phyloP scores from a whole-genome alignment of 1,284 basidiomycete species.

The Vanrija pseudolonga region DNA sequence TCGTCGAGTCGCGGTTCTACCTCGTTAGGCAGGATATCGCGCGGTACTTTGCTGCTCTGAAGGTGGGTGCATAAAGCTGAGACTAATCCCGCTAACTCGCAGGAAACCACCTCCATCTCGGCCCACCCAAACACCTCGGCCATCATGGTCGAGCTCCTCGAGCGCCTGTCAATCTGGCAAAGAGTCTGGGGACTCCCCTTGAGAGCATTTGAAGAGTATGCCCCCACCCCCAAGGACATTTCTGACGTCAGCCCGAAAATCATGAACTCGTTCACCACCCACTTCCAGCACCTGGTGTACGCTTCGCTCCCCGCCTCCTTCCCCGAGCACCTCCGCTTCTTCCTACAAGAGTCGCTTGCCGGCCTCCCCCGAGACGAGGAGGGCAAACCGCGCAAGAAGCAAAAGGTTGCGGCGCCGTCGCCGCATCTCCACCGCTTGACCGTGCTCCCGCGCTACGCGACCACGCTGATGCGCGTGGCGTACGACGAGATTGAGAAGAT shows the following conservation, averaged over 20 bases:
- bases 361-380: constrained; percentile 12
- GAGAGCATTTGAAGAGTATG: constrained; percentile 38
- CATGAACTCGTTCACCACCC: constrained; percentile 26
- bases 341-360: constrained; percentile 33
- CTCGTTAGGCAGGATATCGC: constrained; percentile 36
- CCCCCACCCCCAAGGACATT: neutral
- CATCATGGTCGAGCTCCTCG: constrained; percentile 36
- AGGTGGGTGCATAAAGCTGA: constrained; percentile 17
- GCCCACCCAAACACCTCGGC: neutral
- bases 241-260: constrained; percentile 20
- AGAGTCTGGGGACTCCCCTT: constrained; percentile 42
- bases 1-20: constrained; percentile 31
- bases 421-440: constrained; percentile 65
- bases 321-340: constrained; percentile 32
- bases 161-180: constrained; percentile 43
- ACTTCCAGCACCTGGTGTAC: constrained; percentile 42
- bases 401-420: constrained; percentile 26
- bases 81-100: neutral
- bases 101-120: neutral
- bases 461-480: constrained; percentile 73
- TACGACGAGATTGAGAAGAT: constrained; percentile 77
- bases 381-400: constrained; percentile 8
- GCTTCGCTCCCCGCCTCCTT: constrained; percentile 39
- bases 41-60: constrained; percentile 22
- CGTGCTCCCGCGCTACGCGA: constrained; percentile 77